These are phyloP conservation scores for Starmerella riodocensis DNA, from an alignment of 805 yeast genomes.

Conservation along the genomic window DNA sequence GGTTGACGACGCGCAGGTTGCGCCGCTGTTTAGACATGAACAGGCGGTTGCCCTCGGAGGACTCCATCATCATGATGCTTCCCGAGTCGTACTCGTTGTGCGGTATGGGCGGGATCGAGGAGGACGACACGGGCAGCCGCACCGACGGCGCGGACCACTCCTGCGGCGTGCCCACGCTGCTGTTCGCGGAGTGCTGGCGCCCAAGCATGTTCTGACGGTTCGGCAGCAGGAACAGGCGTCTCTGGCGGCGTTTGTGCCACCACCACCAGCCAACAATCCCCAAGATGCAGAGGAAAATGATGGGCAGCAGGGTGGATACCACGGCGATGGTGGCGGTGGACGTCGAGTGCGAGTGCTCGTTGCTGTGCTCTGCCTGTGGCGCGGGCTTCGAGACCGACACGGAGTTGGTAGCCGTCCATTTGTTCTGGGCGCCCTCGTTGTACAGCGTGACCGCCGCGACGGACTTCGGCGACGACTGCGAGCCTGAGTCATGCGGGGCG, in stretches of 20 bases:
- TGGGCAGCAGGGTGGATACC: conserved; percentile 35
- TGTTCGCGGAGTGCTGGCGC: conserved; percentile 7
- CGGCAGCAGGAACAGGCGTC: conserved; percentile 16
- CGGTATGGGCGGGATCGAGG: background rate
- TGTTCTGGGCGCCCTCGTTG: conserved; percentile 1
- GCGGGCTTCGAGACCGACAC: conserved; percentile 10
- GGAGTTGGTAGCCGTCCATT: conserved; percentile 3
- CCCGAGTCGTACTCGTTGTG: conserved; percentile 3
- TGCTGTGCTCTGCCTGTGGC: conserved; percentile 17
- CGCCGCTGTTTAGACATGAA: conserved; percentile 16
- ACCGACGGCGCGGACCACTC: conserved; percentile 2
- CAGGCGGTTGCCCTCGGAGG: conserved; percentile 11
- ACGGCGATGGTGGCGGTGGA: conserved; percentile 32
- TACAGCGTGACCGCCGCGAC: background rate
- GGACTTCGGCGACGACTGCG: background rate
- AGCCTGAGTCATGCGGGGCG: background rate
- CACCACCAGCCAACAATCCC: conserved; percentile 25
- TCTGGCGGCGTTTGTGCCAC: conserved; percentile 22
- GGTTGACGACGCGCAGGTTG: conserved; percentile 19
- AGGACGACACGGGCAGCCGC: conserved; percentile 7
- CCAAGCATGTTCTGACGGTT: conserved; percentile 12
- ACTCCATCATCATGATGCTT: conserved; percentile 11
- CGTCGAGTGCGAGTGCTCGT: conserved; percentile 10
- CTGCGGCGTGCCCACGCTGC: background rate
- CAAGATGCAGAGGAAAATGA: conserved; percentile 29